phyloP scores from a whole-genome alignment of 805 yeast species.

The Barnettozyma vustinii region DNA sequence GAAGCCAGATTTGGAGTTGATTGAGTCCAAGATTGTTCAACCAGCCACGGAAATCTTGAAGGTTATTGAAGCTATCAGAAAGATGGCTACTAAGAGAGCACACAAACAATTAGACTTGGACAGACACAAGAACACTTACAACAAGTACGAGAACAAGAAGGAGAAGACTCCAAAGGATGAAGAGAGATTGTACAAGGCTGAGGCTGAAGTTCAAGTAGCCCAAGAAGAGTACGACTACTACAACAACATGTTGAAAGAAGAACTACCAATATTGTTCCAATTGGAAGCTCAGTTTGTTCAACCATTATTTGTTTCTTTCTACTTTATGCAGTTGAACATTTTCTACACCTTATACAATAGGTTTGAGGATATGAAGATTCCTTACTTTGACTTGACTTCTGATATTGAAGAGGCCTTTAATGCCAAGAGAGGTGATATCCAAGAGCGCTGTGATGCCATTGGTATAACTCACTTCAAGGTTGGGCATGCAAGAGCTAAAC shows the following conservation, averaged over 20 bases:
- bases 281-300: constrained; percentile 89
- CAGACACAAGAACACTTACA: constrained; percentile 64
- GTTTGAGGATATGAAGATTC: constrained; percentile 95
- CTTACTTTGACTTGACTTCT: constrained; percentile 82
- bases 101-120: constrained; percentile 95
- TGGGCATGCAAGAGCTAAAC: constrained; percentile 79
- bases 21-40: constrained; percentile 80
- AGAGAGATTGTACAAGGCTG: constrained; percentile 82
- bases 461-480: constrained; percentile 88
- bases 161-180: constrained; percentile 87
- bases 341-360: constrained; percentile 87
- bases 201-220: constrained; percentile 84
- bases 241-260: constrained; percentile 89
- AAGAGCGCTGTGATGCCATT: constrained; percentile 82
- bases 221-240: constrained; percentile 94
- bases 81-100: constrained; percentile 92
- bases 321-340: constrained; percentile 96
- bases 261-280: constrained; percentile 80
- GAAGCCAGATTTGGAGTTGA: constrained; percentile 89
- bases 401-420: constrained; percentile 80
- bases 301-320: constrained; percentile 90
- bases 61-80: constrained; percentile 77
- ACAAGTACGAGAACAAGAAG: constrained; percentile 74
- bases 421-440: constrained; percentile 83
- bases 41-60: constrained; percentile 90